A percentile compares a stretch with the other conserved stretches of the same genome.
phyloP scores from a whole-genome alignment of 164 flowering plant genomes.

The Vitis labrusca region DNA sequence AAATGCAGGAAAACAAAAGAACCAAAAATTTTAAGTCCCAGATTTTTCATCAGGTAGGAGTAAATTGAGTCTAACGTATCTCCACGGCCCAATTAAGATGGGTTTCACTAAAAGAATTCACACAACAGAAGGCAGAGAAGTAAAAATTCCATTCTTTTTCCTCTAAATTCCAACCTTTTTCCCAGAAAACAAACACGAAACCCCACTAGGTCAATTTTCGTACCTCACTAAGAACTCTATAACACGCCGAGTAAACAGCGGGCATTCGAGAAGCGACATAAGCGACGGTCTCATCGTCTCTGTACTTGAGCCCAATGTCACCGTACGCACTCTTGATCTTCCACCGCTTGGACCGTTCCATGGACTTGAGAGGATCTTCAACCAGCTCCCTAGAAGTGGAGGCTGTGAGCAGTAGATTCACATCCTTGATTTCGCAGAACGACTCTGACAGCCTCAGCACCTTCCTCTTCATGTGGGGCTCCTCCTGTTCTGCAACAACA shows the following conservation, averaged over 20 bases:
- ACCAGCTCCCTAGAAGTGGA: conserved; percentile 67
- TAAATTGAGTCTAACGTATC: too few relatives aligned
- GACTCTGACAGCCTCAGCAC: conserved; percentile 76
- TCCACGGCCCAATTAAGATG: too few relatives aligned
- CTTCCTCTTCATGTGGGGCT: conserved; percentile 68
- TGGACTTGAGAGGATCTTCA: conserved; percentile 67
- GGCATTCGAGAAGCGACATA: conserved; percentile 99
- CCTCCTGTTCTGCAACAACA: conserved; percentile 64
- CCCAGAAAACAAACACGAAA: neutral
- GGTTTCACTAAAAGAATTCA: neutral
- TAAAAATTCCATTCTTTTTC: neutral
- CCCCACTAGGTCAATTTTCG: neutral
- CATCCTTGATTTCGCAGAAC: conserved; percentile 62
- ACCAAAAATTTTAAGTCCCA: neutral
- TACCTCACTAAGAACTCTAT: conserved; percentile 78
- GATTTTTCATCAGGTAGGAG: too few relatives aligned
- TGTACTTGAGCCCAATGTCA: conserved; percentile 75
- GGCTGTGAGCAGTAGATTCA: conserved; percentile 42
- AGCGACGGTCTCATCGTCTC: conserved; percentile 73
- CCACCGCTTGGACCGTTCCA: conserved; percentile 70
- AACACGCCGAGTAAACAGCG: conserved; percentile 87
- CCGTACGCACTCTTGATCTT: conserved; percentile 79
- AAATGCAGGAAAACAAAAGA: neutral
- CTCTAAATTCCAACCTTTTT: neutral
- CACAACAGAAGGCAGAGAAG: neutral